Percentiles rank a stretch among this genome's conserved stretches.
These are phyloP conservation scores for Mycena crocata DNA, from an alignment of 768 basidiomycete species.

Conservation along the genomic window DNA sequence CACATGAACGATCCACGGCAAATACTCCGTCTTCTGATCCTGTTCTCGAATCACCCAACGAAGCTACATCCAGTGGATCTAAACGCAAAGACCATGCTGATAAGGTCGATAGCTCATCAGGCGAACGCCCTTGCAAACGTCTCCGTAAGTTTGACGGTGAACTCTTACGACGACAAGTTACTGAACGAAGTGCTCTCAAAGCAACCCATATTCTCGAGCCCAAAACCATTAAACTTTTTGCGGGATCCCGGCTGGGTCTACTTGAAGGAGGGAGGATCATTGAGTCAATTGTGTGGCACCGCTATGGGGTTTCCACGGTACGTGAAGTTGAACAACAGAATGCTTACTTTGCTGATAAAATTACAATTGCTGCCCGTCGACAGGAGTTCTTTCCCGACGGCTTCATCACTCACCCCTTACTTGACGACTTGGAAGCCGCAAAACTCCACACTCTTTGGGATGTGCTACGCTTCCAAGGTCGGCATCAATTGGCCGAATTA, in stretches of 20 bases:
- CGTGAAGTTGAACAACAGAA: too few relatives aligned
- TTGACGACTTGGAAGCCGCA: neutral
- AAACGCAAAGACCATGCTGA: neutral
- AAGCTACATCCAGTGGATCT: neutral
- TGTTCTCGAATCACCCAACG: too few relatives aligned
- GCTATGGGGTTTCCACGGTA: neutral
- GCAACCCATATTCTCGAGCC: neutral
- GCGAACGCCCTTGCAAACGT: neutral
- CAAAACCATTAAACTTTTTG: neutral
- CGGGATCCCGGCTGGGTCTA: neutral
- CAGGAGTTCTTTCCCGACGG: neutral
- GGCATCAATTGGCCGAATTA: too few relatives aligned
- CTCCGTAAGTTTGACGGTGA: neutral
- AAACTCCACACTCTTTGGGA: neutral
- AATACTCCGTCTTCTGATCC: too few relatives aligned
- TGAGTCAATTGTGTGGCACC: neutral
- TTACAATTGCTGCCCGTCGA: too few relatives aligned
- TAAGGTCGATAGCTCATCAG: neutral
- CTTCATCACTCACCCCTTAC: neutral
- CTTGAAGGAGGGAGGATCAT: neutral
- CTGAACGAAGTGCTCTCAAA: neutral
- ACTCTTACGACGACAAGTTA: neutral
- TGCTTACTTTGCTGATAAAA: too few relatives aligned
- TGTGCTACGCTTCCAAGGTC: neutral
- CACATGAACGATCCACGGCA: too few relatives aligned